Evolutionary conservation across 2,329 filamentous ascomycete genomes (phyloP).

Genomic region (Arthrobotrys sphaeroides): DNA sequence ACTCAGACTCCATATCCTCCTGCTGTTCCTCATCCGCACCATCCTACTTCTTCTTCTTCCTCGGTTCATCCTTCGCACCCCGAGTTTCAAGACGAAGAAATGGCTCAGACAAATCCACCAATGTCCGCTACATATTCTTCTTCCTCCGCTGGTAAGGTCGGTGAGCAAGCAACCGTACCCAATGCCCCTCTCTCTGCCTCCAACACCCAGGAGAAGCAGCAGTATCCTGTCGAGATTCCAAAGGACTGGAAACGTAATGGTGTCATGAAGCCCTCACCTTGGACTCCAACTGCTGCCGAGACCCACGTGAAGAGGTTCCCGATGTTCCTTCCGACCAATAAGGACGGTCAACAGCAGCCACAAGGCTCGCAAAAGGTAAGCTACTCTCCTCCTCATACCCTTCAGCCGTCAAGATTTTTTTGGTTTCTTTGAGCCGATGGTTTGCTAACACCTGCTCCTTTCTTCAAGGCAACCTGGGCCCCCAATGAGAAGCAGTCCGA

Average conservation of each 20-base stretch:
- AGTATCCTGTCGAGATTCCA: constrained; percentile 1
- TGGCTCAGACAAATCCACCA: neutral
- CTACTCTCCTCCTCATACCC: neutral
- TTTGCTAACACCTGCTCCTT: constrained; percentile 8
- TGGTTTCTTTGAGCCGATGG: too few species aligned
- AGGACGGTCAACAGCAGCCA: constrained; percentile 25
- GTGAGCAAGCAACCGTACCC: constrained; percentile 13
- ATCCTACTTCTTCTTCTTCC: neutral
- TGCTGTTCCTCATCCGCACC: constrained; percentile 14
- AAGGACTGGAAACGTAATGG: constrained; percentile 43
- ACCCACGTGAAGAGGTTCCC: constrained; percentile 42
- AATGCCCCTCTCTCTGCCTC: neutral
- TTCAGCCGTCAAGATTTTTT: neutral
- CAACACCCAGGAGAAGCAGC: constrained; percentile 18
- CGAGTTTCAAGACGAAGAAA: constrained; percentile 6
- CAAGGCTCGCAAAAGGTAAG: constrained; percentile 28
- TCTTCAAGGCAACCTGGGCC: constrained; percentile 12
- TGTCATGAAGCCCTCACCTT: constrained; percentile 30
- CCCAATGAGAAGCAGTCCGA: neutral
- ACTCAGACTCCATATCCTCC: constrained; percentile 25
- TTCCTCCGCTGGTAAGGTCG: constrained; percentile 4
- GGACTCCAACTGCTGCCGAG: constrained; percentile 40
- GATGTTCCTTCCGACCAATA: constrained; percentile 45
- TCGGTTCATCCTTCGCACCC: neutral
- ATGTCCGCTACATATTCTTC: constrained; percentile 2